Base-by-base conservation (phyloP, 2,329 filamentous ascomycete genomes). In the Aspergillus sp. region DNA sequence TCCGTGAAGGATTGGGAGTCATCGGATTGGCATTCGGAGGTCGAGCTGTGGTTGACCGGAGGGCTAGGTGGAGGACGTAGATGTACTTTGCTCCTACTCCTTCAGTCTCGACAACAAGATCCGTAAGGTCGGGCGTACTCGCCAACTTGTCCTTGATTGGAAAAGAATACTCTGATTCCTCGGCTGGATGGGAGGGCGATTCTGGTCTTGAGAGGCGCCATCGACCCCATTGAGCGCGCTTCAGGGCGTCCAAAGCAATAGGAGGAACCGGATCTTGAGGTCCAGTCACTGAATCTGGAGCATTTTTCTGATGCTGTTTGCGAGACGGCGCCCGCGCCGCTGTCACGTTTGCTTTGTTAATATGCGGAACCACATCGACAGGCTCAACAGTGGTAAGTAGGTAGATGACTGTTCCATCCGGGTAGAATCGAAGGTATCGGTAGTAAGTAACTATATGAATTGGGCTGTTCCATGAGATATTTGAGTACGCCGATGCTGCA, bases 371-470 rank as follows among this genome's bases (percentile, higher is more conserved):
- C 13, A 98, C 91, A 19, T 96, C 91, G n/a, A 84, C 79, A 0
- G 95, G 95, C 73, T 97, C 92, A 5, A 85, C 79, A 0, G 91
- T 96, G 0, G 91, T 92, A 41, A 96, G 84, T 1, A 99, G 84
- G 57, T 89, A 92, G 62, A 98, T 88, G 66, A 85, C 87, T 1
- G 90, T 90, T 30, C 95, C 95, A 76, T 98, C 92, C 25, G 93
- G 91, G 80, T 95, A 95, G 81, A 99, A 95, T 57, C 95, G 91
- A 3, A 99, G 85, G 78, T 98, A 99, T 61, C 95, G 92, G 80
- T 96, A 99, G 80, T 98, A 99, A 0, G 95, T 99, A 53, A 99
- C 93, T 61, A 98, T 96, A 74, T 96, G 93, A 41, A 98, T 90
- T 8, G 93, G 93, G 25, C 86, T 89, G 70, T 82, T 83, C 92